Percentiles rank a stretch among this genome's conserved stretches.
phyloP scores from a whole-genome alignment of 1,284 basidiomycete species.

The Retiboletus flavoniger region DNA sequence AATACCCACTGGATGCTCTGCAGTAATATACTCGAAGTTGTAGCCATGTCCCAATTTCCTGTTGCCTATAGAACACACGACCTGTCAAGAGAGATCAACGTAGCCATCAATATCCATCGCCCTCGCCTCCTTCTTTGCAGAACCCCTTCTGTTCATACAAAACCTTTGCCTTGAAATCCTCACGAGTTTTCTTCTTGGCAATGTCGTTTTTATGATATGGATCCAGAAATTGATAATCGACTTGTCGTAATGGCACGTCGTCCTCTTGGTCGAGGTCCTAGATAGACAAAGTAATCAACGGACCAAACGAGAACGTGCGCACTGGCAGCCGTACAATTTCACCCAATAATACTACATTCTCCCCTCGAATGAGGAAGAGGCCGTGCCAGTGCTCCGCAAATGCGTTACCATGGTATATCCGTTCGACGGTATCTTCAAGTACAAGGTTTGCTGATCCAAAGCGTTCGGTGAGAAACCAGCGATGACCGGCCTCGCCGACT shows the following conservation, averaged over 20 bases:
- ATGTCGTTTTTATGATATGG: constrained; percentile 72
- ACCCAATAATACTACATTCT: constrained; percentile 96
- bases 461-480: constrained; percentile 5
- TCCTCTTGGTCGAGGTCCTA: constrained; percentile 95
- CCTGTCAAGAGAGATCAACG: constrained; percentile 15
- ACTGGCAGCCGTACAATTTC: constrained; percentile 78
- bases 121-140: constrained; percentile 86
- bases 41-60: constrained; percentile 18
- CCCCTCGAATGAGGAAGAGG: constrained; percentile 92
- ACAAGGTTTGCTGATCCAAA: constrained; percentile 80
- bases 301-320: constrained; percentile 6
- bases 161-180: constrained; percentile 73
- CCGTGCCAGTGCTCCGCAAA: constrained; percentile 87
- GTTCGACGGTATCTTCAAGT: constrained; percentile 85
- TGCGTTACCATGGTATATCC: constrained; percentile 77
- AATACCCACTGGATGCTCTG: constrained; percentile 2
- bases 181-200: constrained; percentile 64
- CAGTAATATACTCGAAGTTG: constrained; percentile 6
- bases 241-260: constrained; percentile 75
- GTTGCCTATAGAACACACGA: constrained; percentile 19
- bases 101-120: constrained; percentile 74
- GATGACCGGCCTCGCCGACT: constrained; percentile 28
- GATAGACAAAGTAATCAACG: constrained; percentile 5
- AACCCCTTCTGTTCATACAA: constrained; percentile 79
- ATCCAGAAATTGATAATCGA: constrained; percentile 69